Base-by-base conservation (phyloP, 768 basidiomycete species). In the Amanita polypyramis region DNA sequence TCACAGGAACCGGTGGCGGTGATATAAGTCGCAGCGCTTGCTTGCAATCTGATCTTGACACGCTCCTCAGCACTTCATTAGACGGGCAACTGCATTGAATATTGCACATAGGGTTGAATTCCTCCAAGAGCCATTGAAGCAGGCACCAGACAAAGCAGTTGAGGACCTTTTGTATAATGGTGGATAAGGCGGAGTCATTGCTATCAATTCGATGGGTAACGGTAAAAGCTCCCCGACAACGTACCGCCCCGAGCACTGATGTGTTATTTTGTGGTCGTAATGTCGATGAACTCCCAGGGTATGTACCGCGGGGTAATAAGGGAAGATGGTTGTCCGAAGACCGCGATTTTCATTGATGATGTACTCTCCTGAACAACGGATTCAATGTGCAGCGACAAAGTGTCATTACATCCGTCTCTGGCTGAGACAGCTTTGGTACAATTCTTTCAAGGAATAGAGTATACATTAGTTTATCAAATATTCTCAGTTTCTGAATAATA, bases 1-100 rank as follows among this genome's bases (percentile, higher is more conserved):
- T 91, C n/a, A 86, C 84, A 25, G 85, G 88, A 0, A 91, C 89
- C 10, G 89, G 89, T 5, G 80, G 90, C 54, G 88, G 88, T 52
- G 88, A 91, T 63, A 85, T 88, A 58, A 51, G 78, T 64, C 32
- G 39, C 32, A 39, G 35, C 25, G 38, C 12, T 25, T 15, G 33
- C 32, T 45, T 38, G 21, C 36, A 47, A 33, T 36, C 14, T 46
- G 37, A 39, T 46, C 21, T 43, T 25, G 15, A 41, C 19, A 51
- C 12, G 12, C 3, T 11, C 40, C 5, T 27, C 51, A 91, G 86
- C 86, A 82, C 60, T 91, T 83, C 58, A 88, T 92, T 49, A 74
- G 89, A 35, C 73, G 72, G 45, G 74, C 76, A 17, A 77, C 82
- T 3, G 83, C 80, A 0, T 72, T 72, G 2, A 81, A 81, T 0